These are phyloP conservation scores for Hyaloscypha bicolor DNA, from an alignment of 495 filamentous ascomycete species.

Conservation along the genomic window DNA sequence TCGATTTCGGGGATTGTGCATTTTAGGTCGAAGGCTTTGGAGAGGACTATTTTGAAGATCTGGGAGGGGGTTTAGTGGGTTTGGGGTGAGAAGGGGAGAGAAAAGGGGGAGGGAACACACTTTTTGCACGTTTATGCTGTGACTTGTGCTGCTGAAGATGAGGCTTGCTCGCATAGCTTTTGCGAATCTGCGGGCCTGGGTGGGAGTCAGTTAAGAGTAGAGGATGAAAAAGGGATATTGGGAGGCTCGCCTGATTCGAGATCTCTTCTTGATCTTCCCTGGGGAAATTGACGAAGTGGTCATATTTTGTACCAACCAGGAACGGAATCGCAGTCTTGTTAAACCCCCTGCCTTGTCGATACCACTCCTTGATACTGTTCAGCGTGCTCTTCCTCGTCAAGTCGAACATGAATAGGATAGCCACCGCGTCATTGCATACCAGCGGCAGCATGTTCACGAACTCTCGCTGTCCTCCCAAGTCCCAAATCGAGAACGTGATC, in stretches of 20 bases:
- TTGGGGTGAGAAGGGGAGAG: neutral
- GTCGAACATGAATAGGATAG: conserved; percentile 99
- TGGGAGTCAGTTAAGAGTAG: neutral
- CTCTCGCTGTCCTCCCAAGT: conserved; percentile 95
- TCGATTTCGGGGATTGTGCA: conserved; percentile 99
- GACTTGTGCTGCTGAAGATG: conserved; percentile 97
- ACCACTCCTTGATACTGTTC: conserved; percentile 99
- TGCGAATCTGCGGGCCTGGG: conserved; percentile 88
- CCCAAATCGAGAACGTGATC: conserved; percentile 99
- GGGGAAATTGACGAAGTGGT: conserved; percentile 98
- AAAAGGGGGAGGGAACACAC: conserved; percentile 45
- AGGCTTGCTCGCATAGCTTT: conserved; percentile 97
- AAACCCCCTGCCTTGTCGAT: conserved; percentile 94
- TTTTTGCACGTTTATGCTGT: conserved; percentile 99
- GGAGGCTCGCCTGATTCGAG: conserved; percentile 73
- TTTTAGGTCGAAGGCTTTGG: conserved; percentile 97
- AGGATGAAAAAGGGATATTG: neutral
- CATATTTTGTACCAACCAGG: conserved; percentile 95
- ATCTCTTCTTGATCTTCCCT: conserved; percentile 98
- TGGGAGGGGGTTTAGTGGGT: conserved; percentile 41
- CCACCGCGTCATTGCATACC: conserved; percentile 98
- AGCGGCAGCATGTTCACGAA: conserved; percentile 99
- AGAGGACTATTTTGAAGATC: conserved; percentile 99
- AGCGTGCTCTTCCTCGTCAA: conserved; percentile 96
- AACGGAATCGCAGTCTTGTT: conserved; percentile 99